These are phyloP conservation scores for Colletotrichum sp. DNA, from an alignment of 2,329 filamentous ascomycete species.

Conservation along the genomic window DNA sequence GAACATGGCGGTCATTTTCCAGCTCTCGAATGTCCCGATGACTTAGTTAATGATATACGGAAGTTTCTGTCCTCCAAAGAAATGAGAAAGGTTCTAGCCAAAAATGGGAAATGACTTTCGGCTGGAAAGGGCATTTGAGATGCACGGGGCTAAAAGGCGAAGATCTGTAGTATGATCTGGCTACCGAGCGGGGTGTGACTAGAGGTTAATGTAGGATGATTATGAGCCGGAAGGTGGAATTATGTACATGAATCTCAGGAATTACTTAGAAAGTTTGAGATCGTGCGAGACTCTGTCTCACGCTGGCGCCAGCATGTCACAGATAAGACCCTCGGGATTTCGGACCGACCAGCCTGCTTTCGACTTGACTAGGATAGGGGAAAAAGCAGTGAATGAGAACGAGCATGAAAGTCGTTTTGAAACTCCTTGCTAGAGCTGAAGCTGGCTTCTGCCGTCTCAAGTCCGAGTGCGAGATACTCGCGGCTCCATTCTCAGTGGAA, in stretches of 20 bases:
- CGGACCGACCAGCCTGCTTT: too few species aligned
- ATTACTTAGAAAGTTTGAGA: too few species aligned
- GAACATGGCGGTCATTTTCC: constrained; percentile 11
- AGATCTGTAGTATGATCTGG: background rate
- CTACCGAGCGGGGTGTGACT: background rate
- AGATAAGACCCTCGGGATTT: too few species aligned
- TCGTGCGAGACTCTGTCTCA: too few species aligned
- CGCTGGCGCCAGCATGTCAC: too few species aligned
- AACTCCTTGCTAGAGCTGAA: background rate
- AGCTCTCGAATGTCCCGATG: constrained; percentile 2
- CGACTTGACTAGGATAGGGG: too few species aligned
- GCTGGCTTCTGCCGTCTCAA: background rate
- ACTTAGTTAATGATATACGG: background rate
- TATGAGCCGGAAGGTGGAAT: background rate
- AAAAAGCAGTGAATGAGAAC: too few species aligned
- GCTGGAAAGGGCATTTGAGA: background rate
- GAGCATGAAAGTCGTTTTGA: too few species aligned
- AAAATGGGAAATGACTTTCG: background rate
- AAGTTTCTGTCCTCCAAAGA: background rate
- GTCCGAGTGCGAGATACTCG: background rate
- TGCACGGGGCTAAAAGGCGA: background rate
- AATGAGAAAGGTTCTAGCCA: background rate
- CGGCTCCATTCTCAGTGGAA: background rate
- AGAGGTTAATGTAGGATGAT: background rate
- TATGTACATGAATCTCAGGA: too few species aligned